phyloP scores from a whole-genome alignment of 208 protist species.

The Herpetomonas muscarum region DNA sequence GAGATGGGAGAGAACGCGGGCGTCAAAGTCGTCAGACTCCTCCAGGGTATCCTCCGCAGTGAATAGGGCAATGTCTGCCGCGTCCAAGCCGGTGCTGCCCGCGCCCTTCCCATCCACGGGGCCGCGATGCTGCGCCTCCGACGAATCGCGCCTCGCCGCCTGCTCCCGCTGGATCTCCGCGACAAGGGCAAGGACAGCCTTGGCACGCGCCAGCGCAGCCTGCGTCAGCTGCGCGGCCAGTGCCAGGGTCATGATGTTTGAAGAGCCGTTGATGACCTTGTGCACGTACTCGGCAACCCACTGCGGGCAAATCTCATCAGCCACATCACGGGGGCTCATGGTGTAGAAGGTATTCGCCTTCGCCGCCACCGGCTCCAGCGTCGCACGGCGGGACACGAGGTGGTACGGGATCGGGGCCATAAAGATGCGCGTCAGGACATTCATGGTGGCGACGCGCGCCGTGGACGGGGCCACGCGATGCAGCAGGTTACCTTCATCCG shows the following conservation, averaged over 20 bases:
- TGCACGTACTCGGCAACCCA: constrained; percentile 86
- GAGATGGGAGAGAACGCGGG: constrained; percentile 57
- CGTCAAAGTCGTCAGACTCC: constrained; percentile 69
- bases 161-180: constrained; percentile 35
- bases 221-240: constrained; percentile 82
- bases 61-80: constrained; percentile 1
- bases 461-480: constrained; percentile 51
- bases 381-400: constrained; percentile 43
- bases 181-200: constrained; percentile 52
- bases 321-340: constrained; percentile 69
- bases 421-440: constrained; percentile 81
- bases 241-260: constrained; percentile 63
- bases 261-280: constrained; percentile 75
- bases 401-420: constrained; percentile 83
- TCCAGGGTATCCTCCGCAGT: constrained; percentile 14
- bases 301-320: constrained; percentile 72
- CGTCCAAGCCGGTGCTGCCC: constrained; percentile 4
- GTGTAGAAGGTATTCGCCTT: constrained; percentile 73
- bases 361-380: constrained; percentile 46
- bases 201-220: constrained; percentile 69
- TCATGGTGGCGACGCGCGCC: constrained; percentile 60
- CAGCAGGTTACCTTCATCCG: constrained; percentile 45
- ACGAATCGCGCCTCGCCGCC: background rate
- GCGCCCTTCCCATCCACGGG: constrained; percentile 16
- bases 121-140: constrained; percentile 7